Evolutionary conservation across 2,329 filamentous ascomycete genomes (phyloP), one percentile per base, ranked within the genome.

Genomic region (Pseudocercospora fijiensis): DNA sequence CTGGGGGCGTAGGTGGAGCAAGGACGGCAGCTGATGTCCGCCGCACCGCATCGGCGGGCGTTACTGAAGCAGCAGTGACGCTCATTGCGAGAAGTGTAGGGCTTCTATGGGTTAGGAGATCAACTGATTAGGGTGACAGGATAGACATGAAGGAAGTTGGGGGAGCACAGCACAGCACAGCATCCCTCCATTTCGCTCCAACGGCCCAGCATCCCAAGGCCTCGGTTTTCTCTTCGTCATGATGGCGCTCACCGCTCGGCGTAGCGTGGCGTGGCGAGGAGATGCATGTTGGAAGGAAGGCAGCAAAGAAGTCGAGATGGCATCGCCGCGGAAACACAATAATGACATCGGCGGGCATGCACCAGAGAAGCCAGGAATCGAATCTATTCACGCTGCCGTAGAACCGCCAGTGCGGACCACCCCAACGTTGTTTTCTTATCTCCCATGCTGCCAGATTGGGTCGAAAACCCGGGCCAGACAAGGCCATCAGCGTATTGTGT

Each of bases 1-100:
- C 73, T 45, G 76, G 76, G 20, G 77, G 77, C 13, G 76, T 76
- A 20, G 52, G 52, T n/a, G 73, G 75, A 6, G 74, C 57, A 41
- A 72, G 66, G 53, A 67, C 70, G 8, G 52, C 20, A 37, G 20
- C 28, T 22, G 69, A 66, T 24, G 69, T 64, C 24, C 66, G 67
- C n/a, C 65, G 65, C 30, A 70, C 57, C 22, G 70, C 65, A 22
- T 66, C 57, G 47, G 65, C 59, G 22, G 73, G 70, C 11, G 57
- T 30, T 33, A 57, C 13, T 8, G 24, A 4, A 24, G 9, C 24
- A 26, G 52, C n/a, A 10, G 52, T 37, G 28, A 56, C 18, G 27
- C 16, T 16, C 27, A 56, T 30, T 16, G 52, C 52, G n/a, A 33
- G 1, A 10, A 20, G 33, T 24, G 20, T 24, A 10, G 9, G n/a